A percentile compares a stretch with the other conserved stretches of the same genome.
These are phyloP conservation scores for Trametes sp. DNA, from an alignment of 1,284 basidiomycete genomes.

Conservation along the genomic window DNA sequence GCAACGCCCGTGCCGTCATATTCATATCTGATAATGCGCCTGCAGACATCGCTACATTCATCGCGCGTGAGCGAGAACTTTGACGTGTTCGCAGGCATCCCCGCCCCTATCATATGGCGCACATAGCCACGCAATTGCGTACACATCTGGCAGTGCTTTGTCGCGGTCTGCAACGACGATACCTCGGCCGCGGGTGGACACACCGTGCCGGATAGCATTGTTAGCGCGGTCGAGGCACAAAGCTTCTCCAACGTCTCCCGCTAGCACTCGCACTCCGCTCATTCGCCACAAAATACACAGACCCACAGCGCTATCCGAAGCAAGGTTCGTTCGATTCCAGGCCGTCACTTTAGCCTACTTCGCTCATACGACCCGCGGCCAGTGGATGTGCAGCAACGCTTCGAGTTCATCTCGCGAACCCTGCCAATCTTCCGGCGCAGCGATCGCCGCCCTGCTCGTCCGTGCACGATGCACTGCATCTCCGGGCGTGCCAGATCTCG, in stretches of 20 bases:
- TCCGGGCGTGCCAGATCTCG: no score
- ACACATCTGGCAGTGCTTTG: not conserved
- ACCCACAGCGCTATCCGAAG: not conserved
- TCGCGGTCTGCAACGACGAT: not conserved
- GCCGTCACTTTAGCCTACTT: no score
- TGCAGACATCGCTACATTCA: no score
- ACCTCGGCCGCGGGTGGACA: no score
- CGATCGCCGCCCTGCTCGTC: not conserved
- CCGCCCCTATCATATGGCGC: no score
- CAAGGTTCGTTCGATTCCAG: not conserved
- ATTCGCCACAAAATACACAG: no score
- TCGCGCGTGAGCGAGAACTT: no score
- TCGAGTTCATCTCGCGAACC: not conserved
- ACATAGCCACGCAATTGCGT: no score
- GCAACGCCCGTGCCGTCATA: constrained; percentile 12
- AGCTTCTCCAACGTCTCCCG: not conserved
- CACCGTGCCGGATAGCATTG: constrained; percentile 4
- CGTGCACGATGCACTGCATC: not conserved
- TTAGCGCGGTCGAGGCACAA: not conserved
- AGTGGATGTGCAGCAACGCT: no score
- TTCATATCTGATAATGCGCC: no score
- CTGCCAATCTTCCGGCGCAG: not conserved
- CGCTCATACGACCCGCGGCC: no score
- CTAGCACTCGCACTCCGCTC: not conserved
- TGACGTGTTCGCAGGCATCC: no score